Evolutionary conservation across 768 basidiomycete genomes (phyloP).

Genomic region (Leccinum sublutescens): DNA sequence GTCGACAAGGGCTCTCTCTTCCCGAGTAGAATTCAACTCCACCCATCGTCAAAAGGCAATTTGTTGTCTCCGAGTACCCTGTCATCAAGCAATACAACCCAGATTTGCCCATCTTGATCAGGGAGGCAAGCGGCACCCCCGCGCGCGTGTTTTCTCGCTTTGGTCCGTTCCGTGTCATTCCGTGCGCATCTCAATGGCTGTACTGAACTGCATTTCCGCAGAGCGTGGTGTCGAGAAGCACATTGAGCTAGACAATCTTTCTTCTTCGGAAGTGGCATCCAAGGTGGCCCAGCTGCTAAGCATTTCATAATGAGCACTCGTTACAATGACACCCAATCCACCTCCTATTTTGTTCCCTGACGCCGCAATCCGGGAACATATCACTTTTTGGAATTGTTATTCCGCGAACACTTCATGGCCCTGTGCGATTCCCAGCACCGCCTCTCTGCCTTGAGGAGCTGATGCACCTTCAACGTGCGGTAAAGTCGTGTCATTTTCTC

Average conservation of each 20-base stretch:
- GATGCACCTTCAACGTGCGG: constrained; percentile 14
- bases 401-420: neutral
- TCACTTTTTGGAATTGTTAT: neutral
- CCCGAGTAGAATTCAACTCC: neutral
- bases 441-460: constrained; percentile 22
- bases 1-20: constrained; percentile 18
- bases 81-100: constrained; percentile 80
- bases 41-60: constrained; percentile 55
- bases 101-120: constrained; percentile 79
- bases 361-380: neutral
- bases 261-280: constrained; percentile 66
- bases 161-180: constrained; percentile 50
- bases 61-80: constrained; percentile 73
- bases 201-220: constrained; percentile 32
- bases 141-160: constrained; percentile 84
- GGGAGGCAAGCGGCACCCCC: constrained; percentile 77
- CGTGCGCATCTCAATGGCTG: constrained; percentile 11
- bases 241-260: constrained; percentile 75
- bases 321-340: constrained; percentile 9
- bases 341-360: neutral
- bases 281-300: constrained; percentile 64
- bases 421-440: constrained; percentile 11
- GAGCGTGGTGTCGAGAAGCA: constrained; percentile 81
- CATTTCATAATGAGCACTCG: constrained; percentile 19
- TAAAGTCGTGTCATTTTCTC: constrained; percentile 17